A percentile compares a stretch with the other conserved stretches of the same genome.
Conservation (phyloP, 495 filamentous ascomycete species). For the Penicilliopsis zonata region DNA sequence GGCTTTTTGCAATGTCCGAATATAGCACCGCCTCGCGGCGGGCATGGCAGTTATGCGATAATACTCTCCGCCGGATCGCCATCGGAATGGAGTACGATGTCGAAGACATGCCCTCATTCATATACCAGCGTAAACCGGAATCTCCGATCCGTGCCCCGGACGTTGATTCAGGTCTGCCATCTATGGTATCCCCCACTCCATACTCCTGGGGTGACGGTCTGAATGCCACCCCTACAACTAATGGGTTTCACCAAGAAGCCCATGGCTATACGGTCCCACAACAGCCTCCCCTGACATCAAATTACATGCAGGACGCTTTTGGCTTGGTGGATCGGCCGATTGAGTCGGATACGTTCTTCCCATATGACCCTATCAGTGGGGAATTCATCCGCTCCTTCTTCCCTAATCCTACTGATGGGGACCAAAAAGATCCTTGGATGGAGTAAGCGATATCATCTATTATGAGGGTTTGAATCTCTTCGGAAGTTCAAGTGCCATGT, state of each 20-base stretch:
- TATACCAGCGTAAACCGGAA: conserved; percentile 11
- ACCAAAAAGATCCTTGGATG: conserved; percentile 6
- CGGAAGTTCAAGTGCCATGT: no score
- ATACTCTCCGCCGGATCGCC: conserved; percentile 26
- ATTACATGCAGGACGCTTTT: not conserved
- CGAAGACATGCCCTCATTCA: conserved; percentile 21
- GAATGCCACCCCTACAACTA: not conserved
- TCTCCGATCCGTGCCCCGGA: conserved; percentile 4
- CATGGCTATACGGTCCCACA: not conserved
- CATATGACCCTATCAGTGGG: conserved; percentile 33
- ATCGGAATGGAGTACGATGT: conserved; percentile 30
- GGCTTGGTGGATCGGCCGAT: not conserved
- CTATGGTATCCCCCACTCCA: no score
- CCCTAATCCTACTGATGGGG: conserved; percentile 17
- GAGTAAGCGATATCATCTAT: no score
- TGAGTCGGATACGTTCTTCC: conserved; percentile 24
- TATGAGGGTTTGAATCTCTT: no score
- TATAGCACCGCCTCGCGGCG: conserved; percentile 42
- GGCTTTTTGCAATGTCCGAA: conserved; percentile 42
- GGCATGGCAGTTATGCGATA: conserved; percentile 45
- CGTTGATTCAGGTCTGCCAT: no score
- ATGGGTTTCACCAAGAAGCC: not conserved
- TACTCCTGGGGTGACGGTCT: conserved; percentile 3
- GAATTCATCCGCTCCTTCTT: conserved; percentile 37
- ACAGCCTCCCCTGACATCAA: no score